Evolutionary conservation across 805 yeast species (phyloP).

Genomic region (Huiozyma sinensis): DNA sequence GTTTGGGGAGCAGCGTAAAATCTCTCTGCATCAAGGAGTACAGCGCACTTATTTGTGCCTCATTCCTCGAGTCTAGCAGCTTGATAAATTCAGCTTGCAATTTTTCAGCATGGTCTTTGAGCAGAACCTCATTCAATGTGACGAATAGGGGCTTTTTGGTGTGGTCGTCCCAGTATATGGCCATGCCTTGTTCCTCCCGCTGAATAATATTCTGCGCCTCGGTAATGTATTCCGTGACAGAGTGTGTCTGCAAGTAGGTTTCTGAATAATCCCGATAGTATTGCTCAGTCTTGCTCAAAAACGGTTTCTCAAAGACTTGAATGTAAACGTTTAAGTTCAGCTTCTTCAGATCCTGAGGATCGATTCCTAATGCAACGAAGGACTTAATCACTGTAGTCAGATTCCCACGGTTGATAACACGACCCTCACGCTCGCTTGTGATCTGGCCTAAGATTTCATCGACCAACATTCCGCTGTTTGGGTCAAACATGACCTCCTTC

Average conservation of each 20-base stretch:
- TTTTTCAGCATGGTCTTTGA: conserved; percentile 64
- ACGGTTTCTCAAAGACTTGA: conserved; percentile 66
- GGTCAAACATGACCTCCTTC: conserved; percentile 72
- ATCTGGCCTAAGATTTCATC: conserved; percentile 67
- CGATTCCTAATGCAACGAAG: conserved; percentile 82
- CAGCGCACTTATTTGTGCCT: conserved; percentile 68
- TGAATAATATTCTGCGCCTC: conserved; percentile 74
- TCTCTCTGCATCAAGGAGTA: conserved; percentile 67
- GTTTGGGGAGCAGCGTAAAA: conserved; percentile 65
- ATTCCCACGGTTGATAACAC: conserved; percentile 53
- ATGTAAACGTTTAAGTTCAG: conserved; percentile 74
- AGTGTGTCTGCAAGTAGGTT: conserved; percentile 55
- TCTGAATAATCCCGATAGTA: conserved; percentile 48
- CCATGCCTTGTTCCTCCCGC: conserved; percentile 74
- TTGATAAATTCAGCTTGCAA: conserved; percentile 67
- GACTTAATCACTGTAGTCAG: conserved; percentile 73
- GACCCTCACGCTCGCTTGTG: conserved; percentile 68
- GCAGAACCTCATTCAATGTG: conserved; percentile 63
- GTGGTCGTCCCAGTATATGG: conserved; percentile 73
- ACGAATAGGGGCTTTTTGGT: conserved; percentile 70
- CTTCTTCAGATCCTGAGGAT: conserved; percentile 78
- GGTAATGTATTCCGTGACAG: conserved; percentile 82
- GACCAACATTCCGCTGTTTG: conserved; percentile 49
- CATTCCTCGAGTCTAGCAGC: conserved; percentile 51
- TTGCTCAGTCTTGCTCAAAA: conserved; percentile 55